A percentile compares a stretch with the other conserved stretches of the same genome.
These are phyloP conservation scores for Cystofilobasidium capitatum DNA, from an alignment of 768 basidiomycete genomes.

Conservation along the genomic window DNA sequence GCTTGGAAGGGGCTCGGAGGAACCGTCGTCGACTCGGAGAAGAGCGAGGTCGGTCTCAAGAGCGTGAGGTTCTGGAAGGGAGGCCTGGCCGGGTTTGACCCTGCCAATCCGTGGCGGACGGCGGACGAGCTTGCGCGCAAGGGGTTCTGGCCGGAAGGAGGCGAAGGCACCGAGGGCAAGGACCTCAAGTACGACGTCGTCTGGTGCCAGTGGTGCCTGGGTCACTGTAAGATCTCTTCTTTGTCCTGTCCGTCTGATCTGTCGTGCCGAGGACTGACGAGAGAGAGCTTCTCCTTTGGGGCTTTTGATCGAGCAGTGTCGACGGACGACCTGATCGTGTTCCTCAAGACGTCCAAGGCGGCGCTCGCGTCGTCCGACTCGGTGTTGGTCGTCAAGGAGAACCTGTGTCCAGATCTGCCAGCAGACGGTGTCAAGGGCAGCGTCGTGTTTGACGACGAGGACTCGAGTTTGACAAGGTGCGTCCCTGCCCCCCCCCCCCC, in stretches of 20 bases:
- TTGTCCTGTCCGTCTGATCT: not conserved
- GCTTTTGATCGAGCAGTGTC: conserved; percentile 16
- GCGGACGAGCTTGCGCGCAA: conserved; percentile 19
- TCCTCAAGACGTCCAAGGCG: conserved; percentile 55
- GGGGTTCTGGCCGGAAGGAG: conserved; percentile 61
- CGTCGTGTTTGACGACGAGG: conserved; percentile 63
- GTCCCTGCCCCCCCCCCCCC: conserved; percentile 15
- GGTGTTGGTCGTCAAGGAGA: conserved; percentile 85
- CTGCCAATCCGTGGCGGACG: conserved; percentile 43
- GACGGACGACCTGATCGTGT: conserved; percentile 63
- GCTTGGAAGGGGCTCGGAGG: conserved; percentile 23
- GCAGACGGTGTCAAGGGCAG: conserved; percentile 47
- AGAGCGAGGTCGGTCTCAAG: conserved; percentile 35
- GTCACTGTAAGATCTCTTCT: conserved; percentile 34
- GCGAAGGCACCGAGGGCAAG: conserved; percentile 41
- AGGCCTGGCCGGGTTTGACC: conserved; percentile 44
- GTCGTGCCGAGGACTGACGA: no score
- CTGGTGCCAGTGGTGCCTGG: conserved; percentile 97
- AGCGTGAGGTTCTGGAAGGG: conserved; percentile 22
- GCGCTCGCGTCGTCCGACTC: conserved; percentile 44
- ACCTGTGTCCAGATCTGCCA: conserved; percentile 56
- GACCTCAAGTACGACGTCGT: conserved; percentile 68
- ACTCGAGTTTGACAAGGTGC: conserved; percentile 83
- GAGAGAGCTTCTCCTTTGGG: no score
- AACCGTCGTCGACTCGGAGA: conserved; percentile 49